Base-by-base conservation (phyloP, 805 yeast genomes). In the Diddensiella santjacobensis region DNA sequence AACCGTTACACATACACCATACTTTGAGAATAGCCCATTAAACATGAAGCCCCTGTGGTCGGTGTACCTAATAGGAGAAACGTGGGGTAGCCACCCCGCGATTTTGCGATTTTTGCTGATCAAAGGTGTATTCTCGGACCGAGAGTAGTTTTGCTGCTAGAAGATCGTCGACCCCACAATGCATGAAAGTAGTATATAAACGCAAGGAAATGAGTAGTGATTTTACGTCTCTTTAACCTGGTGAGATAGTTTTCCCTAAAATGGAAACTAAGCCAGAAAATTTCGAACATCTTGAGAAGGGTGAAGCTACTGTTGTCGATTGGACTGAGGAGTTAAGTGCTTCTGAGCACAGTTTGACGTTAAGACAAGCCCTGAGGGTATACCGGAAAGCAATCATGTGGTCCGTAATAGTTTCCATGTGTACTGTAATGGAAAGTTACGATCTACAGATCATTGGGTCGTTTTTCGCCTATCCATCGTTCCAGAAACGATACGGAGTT, bases 361-460 rank as follows among this genome's bases (percentile, higher is more conserved):
- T 50, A n/a, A 18, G 51, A 45, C 50, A 51, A 38, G 58, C 49
- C 18, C 18, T 73, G 33, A 63, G 56, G 48, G 63, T 62, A 17
- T 71, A 71, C 57, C 73, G 72, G 15, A 65, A 62, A 44, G 79
- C 79, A 3, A 68, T 68, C 2, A 53, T 67, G 47, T 75, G 79
- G 80, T 69, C 78, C 3, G 50, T 73, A 13, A 61, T 73, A 23
- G 58, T 74, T 29, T 70, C 77, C 3, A 55, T 71, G 11, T 68
- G 74, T 24, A 63, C 75, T 46, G 57, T 75, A 47, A 74, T 74
- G 79, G 79, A 74, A 52, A 79, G 79, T 17, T 75, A 72, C 58
- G 80, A 75, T 53, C 59, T 66, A n/a, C 62, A 62, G 36, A 60
- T 76, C 38, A 61, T 75, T 40, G 58, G 62, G 24, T 63, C 73